A percentile compares a stretch with the other conserved stretches of the same genome.
Evolutionary conservation across 495 filamentous ascomycete genomes (phyloP).

Genomic region (Neurospora sp.): DNA sequence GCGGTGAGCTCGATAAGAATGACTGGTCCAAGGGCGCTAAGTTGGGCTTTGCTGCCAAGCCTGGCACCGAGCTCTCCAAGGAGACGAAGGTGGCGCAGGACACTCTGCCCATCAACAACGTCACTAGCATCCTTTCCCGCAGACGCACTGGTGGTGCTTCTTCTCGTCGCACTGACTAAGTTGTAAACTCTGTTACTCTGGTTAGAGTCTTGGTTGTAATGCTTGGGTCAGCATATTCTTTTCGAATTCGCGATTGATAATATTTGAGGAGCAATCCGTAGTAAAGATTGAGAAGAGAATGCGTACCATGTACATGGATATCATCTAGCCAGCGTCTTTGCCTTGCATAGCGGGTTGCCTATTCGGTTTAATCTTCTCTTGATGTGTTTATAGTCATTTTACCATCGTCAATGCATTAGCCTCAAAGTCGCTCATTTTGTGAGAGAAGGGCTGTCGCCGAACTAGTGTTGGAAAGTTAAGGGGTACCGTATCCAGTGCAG

Average conservation of each 20-base stretch:
- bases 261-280: background rate
- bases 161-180: background rate
- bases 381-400: background rate
- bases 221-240: background rate
- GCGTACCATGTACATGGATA: background rate
- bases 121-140: background rate
- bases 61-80: background rate
- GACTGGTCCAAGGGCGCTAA: slow-evolving; percentile 8
- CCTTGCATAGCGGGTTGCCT: background rate
- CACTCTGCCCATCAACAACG: background rate
- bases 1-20: slow-evolving; percentile 26
- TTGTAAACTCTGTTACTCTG: background rate
- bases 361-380: background rate
- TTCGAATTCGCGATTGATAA: background rate
- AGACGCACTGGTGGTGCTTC: background rate
- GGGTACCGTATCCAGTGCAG: background rate
- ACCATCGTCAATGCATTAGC: background rate
- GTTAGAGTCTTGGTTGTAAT: background rate
- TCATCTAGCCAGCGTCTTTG: background rate
- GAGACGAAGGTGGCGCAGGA: background rate
- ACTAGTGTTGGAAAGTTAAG: too few species aligned
- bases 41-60: slow-evolving; percentile 54
- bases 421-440: too few species aligned
- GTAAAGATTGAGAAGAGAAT: background rate
- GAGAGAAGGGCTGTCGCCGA: too few species aligned